A percentile compares a stretch with the other conserved stretches of the same genome.
Conservation (phyloP, 2,329 filamentous ascomycete genomes). For the Beauveria brongniartii region DNA sequence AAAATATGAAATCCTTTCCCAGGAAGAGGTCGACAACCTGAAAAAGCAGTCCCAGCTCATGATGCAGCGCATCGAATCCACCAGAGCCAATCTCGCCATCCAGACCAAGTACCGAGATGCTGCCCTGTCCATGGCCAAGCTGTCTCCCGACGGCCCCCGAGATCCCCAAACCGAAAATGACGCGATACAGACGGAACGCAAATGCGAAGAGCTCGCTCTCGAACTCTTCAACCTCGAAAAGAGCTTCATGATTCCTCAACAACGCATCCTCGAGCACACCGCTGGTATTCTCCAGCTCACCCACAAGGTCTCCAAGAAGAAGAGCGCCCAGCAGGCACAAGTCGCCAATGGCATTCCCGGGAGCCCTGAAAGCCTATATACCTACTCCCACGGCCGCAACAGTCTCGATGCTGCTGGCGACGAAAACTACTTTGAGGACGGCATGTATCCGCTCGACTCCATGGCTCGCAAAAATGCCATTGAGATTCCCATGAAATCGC, state of each 20-base stretch:
- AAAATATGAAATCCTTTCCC: constrained; percentile 74
- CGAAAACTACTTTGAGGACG: constrained; percentile 67
- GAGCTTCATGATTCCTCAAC: constrained; percentile 64
- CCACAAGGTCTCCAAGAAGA: constrained; percentile 64
- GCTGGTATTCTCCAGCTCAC: constrained; percentile 88
- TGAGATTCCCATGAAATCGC: constrained; percentile 52
- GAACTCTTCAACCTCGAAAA: constrained; percentile 77
- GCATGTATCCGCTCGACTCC: constrained; percentile 59
- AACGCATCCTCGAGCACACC: constrained; percentile 76
- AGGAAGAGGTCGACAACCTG: constrained; percentile 82
- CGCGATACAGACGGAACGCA: constrained; percentile 63
- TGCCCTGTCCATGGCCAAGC: constrained; percentile 72
- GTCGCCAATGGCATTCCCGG: constrained; percentile 55
- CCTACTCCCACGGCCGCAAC: constrained; percentile 53
- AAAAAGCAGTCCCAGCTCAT: constrained; percentile 79
- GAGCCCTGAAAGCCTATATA: constrained; percentile 70
- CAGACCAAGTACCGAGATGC: constrained; percentile 95
- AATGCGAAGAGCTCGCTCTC: constrained; percentile 75
- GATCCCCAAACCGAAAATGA: constrained; percentile 64
- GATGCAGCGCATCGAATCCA: constrained; percentile 69
- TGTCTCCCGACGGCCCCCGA: constrained; percentile 58
- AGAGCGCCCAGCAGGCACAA: constrained; percentile 33
- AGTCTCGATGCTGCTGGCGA: constrained; percentile 48
- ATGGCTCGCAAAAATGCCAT: constrained; percentile 34
- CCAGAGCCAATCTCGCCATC: constrained; percentile 73